Evolutionary conservation across 352 stramenopile species (phyloP), one percentile per base, ranked within the genome.

Genomic region (Phytophthora fragariae): DNA sequence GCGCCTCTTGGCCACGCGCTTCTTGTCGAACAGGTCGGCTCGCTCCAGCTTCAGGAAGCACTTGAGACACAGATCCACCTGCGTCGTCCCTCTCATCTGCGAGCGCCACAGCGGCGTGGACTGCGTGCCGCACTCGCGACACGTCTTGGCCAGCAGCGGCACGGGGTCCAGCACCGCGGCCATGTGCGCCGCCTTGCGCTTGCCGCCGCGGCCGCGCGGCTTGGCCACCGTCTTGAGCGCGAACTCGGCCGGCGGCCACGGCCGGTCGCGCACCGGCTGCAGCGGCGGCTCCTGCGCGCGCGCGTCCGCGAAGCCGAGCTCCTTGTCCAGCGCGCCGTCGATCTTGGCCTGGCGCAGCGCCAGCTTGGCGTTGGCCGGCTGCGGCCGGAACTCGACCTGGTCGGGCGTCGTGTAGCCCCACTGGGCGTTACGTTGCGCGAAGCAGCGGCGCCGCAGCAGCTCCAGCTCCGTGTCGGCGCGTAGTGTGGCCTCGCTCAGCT

Each of bases 231-330:
- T 73, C 63, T 93, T 93, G n/a, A 88, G 65, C 44, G 84, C 77
- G 66, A 94, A 94, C 68, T 94, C 90, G 29, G 79, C 82, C 0
- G 90, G 90, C 21, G 90, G 90, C 90, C 90, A 97, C 27, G 78
- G 62, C 4, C 86, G 86, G 5, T 95, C 87, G 19, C 86, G 87
- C 44, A 89, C 80, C 35, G 75, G 80, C 46, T 86, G 35, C 9
- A 41, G 35, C 35, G 35, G 35, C 35, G 11, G 35, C 9, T 41
- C 35, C 35, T 14, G 35, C 9, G 35, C 35, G 35, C 3, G 35
- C 9, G 35, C 35, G 35, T 8, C 35, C 35, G 35, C 11, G 35
- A 41, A 14, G 2, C 1, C 35, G 41, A 17, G 12, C 14, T 49
- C 41, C 41, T 17, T 19, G 39, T 58, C 53, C 9, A 77, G 12